Evolutionary conservation across 2,329 filamentous ascomycete species (phyloP).

Genomic region (Colletotrichum musae): DNA sequence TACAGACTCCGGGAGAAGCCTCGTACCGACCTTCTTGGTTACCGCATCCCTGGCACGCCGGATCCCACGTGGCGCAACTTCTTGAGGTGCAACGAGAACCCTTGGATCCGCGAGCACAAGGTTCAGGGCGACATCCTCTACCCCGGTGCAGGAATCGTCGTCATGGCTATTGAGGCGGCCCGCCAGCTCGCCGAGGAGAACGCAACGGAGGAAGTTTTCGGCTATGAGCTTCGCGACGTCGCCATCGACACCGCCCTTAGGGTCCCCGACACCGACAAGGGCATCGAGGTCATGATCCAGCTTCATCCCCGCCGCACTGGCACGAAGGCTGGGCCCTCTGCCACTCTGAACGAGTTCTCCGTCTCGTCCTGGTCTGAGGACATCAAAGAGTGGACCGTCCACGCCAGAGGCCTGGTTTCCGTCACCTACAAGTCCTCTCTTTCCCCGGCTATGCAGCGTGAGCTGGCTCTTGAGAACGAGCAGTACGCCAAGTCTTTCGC

Average conservation of each 20-base stretch:
- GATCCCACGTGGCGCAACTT: conserved; percentile 40
- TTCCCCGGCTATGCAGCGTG: conserved; percentile 28
- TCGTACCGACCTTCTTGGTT: conserved; percentile 40
- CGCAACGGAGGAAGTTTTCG: conserved; percentile 34
- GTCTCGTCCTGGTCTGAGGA: conserved; percentile 37
- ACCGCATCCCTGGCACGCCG: conserved; percentile 11
- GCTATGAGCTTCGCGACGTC: conserved; percentile 44
- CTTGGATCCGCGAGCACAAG: conserved; percentile 63
- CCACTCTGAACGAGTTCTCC: conserved; percentile 34
- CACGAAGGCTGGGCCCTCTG: conserved; percentile 30
- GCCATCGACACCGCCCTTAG: conserved; percentile 42
- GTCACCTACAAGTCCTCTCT: conserved; percentile 29
- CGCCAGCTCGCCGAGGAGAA: conserved; percentile 37
- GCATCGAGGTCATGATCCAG: conserved; percentile 43
- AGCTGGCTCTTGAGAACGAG: conserved; percentile 29
- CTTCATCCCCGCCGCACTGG: conserved; percentile 38
- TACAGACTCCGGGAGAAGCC: conserved; percentile 35
- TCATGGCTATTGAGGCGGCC: conserved; percentile 46
- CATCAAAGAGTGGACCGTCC: conserved; percentile 33
- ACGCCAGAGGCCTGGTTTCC: conserved; percentile 39
- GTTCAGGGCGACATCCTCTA: conserved; percentile 60
- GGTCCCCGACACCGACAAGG: conserved; percentile 42
- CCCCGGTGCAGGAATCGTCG: conserved; percentile 53
- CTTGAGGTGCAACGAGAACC: conserved; percentile 50
- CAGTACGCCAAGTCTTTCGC: conserved; percentile 27